Evolutionary conservation across 2,329 filamentous ascomycete genomes (phyloP), one percentile per base, ranked within the genome.

Genomic region (Botrytis aclada): DNA sequence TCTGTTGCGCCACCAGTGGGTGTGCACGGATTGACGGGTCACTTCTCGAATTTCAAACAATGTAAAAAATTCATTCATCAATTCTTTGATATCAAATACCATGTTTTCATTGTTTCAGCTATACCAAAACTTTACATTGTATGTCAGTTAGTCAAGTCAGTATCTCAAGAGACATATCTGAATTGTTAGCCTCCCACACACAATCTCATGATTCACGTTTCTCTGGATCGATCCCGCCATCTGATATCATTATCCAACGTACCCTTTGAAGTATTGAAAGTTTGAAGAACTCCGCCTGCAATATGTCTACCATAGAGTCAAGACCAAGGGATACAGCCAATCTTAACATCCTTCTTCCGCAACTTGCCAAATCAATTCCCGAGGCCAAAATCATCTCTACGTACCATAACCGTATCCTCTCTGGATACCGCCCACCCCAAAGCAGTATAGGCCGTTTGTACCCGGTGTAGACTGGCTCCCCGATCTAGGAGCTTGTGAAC

Each of bases 401-500:
- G n/a, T n/a, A 70, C 20, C 39, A 70, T 41, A 22, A 7, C 7
- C n/a, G 20, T 61, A 47, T 70, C 29, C 14, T 43, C 39, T 4
- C 37, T n/a, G 2, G 34, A 47, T 25, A 47, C 10, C 32, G 41
- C 62, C 41, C 62, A 45, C 5, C 14, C 10, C 16, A 64, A 29
- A 29, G 20, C 29, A 9, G 0, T 22, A 0, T 34, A 4, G 10
- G 18, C 41, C 29, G n/a, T 64, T 45, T 1, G 10, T 34, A 64
- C 20, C 1, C 18, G 14, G 6, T 12, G 1, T 32, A 66, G 16
- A 51, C 25, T 18, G 4, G 69, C 71, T n/a, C 72, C 71, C 8
- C 47, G 58, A 45, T 72, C 51, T 10, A 76, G 43, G 29, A 76
- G 56, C 29, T 70, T 56, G 29, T 10, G 43, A 22, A 74, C n/a